Base-by-base conservation (phyloP, 2,329 filamentous ascomycete genomes). In the Dactylellina parvicollis region DNA sequence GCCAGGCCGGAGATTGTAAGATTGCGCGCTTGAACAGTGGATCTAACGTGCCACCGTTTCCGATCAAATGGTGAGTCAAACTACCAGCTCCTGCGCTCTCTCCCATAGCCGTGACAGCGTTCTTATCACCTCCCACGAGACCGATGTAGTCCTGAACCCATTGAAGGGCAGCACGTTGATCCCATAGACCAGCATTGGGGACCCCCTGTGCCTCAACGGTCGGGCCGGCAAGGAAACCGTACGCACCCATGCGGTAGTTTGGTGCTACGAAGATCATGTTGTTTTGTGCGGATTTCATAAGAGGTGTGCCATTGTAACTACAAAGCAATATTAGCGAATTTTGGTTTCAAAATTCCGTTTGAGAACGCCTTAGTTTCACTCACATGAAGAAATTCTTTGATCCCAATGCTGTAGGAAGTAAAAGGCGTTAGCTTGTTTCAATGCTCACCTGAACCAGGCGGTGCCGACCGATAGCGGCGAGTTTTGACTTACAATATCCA, bases 31-130 rank as follows among this genome's bases (percentile, higher is more conserved):
- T 77, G 77, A 85, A 85, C 1, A 83, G 77, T 1, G 84, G 83
- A 47, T 83, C 80, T 14, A 80, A 77, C 3, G 77, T 79, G 1
- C 84, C 84, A 0, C 82, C 81, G 22, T 82, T 77, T 0, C 81
- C 81, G n/a, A 83, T 81, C 7, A 86, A 78, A 56, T 85, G 84
- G 61, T 85, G 83, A 52, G 85, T 75, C 55, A 86, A 82, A 3
- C 83, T 84, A 0, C 82, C 82, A 0, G 83, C 85, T 0, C 85
- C 84, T 0, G 84, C 84, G 7, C 82, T 85, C 75, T 85, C 82
- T 1, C 84, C 85, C 80, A 83, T 83, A 3, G 83, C 83, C 0
- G 82, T 85, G 4, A 86, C 83, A 2, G 79, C 75, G 2, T 77
- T 78, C 3, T 81, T 80, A 67, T 86, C 82, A n/a, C 85, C 85